A percentile compares a stretch with the other conserved stretches of the same genome.
These are phyloP conservation scores for Rhexocercosporidium sp. DNA, from an alignment of 2,329 filamentous ascomycete species.

Conservation along the genomic window DNA sequence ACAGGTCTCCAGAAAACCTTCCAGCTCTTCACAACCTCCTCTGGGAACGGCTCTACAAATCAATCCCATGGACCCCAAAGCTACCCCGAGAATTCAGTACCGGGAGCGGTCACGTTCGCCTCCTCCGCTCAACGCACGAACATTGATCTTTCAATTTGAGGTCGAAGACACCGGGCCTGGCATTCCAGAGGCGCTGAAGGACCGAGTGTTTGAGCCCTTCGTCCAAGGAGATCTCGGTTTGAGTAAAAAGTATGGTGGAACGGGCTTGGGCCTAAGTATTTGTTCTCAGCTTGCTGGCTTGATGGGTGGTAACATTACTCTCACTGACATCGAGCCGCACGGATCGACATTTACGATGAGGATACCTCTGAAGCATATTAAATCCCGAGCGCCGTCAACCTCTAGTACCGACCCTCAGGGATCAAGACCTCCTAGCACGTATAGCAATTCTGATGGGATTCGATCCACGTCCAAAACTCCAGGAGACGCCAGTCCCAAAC, in stretches of 20 bases:
- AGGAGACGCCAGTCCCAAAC: slow-evolving; percentile 31
- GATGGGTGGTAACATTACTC: slow-evolving; percentile 78
- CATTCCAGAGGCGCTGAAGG: slow-evolving; percentile 77
- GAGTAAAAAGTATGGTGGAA: slow-evolving; percentile 89
- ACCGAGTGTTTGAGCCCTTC: slow-evolving; percentile 91
- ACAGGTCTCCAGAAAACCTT: slow-evolving; percentile 50
- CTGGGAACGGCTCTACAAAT: slow-evolving; percentile 62
- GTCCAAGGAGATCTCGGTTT: slow-evolving; percentile 90
- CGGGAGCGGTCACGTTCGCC: slow-evolving; percentile 63
- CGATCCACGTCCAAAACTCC: slow-evolving; percentile 10
- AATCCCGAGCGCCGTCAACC: slow-evolving; percentile 52
- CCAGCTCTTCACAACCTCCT: slow-evolving; percentile 39
- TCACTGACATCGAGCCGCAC: slow-evolving; percentile 73
- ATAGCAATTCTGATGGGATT: slow-evolving; percentile 22
- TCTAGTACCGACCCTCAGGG: slow-evolving; percentile 37
- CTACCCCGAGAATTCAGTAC: slow-evolving; percentile 44
- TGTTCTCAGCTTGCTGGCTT: slow-evolving; percentile 83
- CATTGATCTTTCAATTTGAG: slow-evolving; percentile 83
- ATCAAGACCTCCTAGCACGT: slow-evolving; percentile 42
- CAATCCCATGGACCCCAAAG: slow-evolving; percentile 59
- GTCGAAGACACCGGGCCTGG: slow-evolving; percentile 89
- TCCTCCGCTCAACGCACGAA: slow-evolving; percentile 65
- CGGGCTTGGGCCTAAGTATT: slow-evolving; percentile 86
- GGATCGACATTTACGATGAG: slow-evolving; percentile 84
- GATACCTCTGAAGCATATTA: slow-evolving; percentile 79